A percentile compares a stretch with the other conserved stretches of the same genome.
phyloP scores from a whole-genome alignment of 768 basidiomycete species.

The Chlorophyllum brunneum region DNA sequence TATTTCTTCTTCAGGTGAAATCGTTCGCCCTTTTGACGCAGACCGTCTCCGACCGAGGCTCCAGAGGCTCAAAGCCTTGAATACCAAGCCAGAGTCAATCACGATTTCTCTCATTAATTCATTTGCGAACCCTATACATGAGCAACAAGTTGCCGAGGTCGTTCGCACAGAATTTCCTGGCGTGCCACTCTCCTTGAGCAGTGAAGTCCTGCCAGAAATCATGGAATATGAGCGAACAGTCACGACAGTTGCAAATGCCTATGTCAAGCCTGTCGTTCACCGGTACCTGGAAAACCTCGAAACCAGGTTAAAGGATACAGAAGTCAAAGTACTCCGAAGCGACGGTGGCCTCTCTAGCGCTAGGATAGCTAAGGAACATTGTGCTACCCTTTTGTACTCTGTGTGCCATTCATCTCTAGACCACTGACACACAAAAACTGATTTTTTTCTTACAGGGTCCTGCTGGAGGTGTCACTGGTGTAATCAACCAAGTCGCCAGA shows the following conservation, averaged over 20 bases:
- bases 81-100: conserved; percentile 19
- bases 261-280: conserved; percentile 24
- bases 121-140: conserved; percentile 23
- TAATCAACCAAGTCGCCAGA: conserved; percentile 17
- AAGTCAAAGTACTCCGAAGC: conserved; percentile 23
- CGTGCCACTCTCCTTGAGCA: conserved; percentile 22
- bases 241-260: conserved; percentile 25
- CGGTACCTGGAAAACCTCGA: conserved; percentile 23
- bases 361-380: conserved; percentile 22
- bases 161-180: conserved; percentile 21
- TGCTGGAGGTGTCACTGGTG: conserved; percentile 25
- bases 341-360: conserved; percentile 24
- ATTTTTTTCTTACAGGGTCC: conserved; percentile 16
- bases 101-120: conserved; percentile 26
- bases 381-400: conserved; percentile 22
- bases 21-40: conserved; percentile 22
- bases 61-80: conserved; percentile 16
- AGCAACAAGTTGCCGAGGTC: conserved; percentile 17
- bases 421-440: not conserved
- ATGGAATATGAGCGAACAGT: conserved; percentile 26
- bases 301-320: conserved; percentile 16
- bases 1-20: conserved; percentile 23
- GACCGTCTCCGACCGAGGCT: conserved; percentile 18
- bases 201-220: conserved; percentile 22
- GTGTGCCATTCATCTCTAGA: not conserved